Evolutionary conservation across 2,329 filamentous ascomycete species (phyloP).

Genomic region (Paraconiothyrium sp.): DNA sequence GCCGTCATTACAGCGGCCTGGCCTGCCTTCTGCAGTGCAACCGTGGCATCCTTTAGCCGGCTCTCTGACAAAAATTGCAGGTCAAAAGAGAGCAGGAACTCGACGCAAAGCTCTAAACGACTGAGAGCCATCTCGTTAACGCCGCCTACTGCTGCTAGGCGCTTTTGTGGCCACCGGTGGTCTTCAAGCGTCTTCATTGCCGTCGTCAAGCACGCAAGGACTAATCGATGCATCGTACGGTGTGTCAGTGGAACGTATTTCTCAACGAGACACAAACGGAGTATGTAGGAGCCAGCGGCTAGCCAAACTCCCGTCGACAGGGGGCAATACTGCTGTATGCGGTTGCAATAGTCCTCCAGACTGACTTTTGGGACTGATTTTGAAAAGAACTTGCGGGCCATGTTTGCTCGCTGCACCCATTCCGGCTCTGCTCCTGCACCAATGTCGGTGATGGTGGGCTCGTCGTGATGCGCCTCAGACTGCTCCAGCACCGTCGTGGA

Average conservation of each 20-base stretch:
- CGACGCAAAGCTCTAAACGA: constrained; percentile 80
- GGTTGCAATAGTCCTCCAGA: constrained; percentile 83
- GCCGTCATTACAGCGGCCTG: constrained; percentile 47
- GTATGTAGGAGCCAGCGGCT: constrained; percentile 86
- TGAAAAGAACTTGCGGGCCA: constrained; percentile 92
- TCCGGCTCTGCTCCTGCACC: constrained; percentile 76
- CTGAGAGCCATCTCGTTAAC: constrained; percentile 84
- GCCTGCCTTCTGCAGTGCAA: constrained; percentile 51
- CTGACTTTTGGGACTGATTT: constrained; percentile 85
- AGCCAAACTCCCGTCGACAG: constrained; percentile 95
- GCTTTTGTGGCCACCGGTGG: constrained; percentile 82
- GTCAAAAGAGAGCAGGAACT: constrained; percentile 56
- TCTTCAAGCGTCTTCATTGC: constrained; percentile 97
- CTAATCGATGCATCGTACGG: constrained; percentile 84
- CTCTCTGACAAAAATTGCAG: constrained; percentile 50
- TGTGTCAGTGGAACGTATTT: constrained; percentile 81
- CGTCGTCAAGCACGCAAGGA: constrained; percentile 84
- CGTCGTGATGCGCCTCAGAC: constrained; percentile 60
- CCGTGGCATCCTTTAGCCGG: constrained; percentile 45
- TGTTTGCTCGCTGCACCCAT: constrained; percentile 81
- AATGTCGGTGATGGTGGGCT: constrained; percentile 58
- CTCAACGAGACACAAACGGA: constrained; percentile 77
- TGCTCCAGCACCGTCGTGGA: constrained; percentile 55
- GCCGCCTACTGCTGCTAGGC: constrained; percentile 87
- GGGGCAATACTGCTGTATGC: constrained; percentile 89